These are phyloP conservation scores for Piloderma croceum DNA, from an alignment of 768 basidiomycete genomes.

Conservation along the genomic window DNA sequence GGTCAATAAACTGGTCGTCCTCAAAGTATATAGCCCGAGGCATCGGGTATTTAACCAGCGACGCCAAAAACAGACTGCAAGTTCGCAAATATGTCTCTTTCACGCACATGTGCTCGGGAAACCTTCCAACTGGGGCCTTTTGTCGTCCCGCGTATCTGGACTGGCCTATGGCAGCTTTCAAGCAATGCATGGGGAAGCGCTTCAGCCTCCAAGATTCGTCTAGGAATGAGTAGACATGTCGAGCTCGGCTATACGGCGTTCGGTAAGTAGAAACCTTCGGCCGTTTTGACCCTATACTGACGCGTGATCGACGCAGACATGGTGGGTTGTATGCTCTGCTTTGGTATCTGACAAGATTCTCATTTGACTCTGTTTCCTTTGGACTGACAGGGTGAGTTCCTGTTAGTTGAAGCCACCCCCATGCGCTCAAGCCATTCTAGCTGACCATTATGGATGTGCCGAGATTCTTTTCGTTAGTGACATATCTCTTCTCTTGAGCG, in stretches of 20 bases:
- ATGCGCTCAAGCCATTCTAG: slow-evolving; percentile 31
- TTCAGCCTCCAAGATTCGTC: slow-evolving; percentile 55
- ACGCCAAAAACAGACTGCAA: no score
- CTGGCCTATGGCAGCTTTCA: slow-evolving; percentile 81
- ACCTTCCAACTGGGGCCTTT: slow-evolving; percentile 54
- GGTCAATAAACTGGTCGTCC: no score
- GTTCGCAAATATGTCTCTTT: no score
- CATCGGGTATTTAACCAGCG: no score
- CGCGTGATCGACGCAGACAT: slow-evolving; percentile 33
- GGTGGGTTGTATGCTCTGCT: slow-evolving; percentile 34
- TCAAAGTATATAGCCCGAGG: no score
- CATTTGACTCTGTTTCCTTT: not conserved
- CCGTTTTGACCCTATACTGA: slow-evolving; percentile 9
- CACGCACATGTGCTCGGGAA: slow-evolving; percentile 31
- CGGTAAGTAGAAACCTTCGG: slow-evolving; percentile 38
- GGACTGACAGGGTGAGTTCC: slow-evolving; percentile 2
- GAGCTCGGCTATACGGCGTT: slow-evolving; percentile 61
- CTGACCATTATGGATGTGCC: slow-evolving; percentile 83
- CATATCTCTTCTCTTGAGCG: slow-evolving; percentile 7
- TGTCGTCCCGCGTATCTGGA: slow-evolving; percentile 61
- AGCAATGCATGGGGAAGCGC: slow-evolving; percentile 83
- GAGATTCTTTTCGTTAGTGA: slow-evolving; percentile 71
- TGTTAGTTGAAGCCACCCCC: slow-evolving; percentile 1
- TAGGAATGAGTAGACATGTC: slow-evolving; percentile 61
- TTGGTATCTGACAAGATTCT: not conserved